A percentile compares a stretch with the other conserved stretches of the same genome.
phyloP scores from a whole-genome alignment of 768 basidiomycete genomes.

The Trametes cinnabarina region DNA sequence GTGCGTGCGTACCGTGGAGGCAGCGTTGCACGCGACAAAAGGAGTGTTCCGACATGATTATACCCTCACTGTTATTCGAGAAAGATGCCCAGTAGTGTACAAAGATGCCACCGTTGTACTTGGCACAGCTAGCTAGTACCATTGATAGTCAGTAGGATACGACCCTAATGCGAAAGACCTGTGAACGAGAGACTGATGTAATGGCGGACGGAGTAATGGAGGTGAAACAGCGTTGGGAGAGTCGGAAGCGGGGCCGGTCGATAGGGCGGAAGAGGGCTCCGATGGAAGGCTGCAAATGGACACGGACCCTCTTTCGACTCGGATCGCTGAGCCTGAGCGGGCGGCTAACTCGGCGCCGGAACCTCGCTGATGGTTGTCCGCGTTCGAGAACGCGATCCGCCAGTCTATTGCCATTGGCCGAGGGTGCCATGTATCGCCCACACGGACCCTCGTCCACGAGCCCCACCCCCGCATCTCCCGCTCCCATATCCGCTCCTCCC shows the following conservation, averaged over 20 bases:
- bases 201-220: slow-evolving; percentile 16
- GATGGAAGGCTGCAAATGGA: slow-evolving; percentile 10
- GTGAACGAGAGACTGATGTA: background rate
- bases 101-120: background rate
- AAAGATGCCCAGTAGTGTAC: background rate
- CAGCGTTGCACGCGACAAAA: too few relatives aligned
- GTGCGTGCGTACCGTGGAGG: too few relatives aligned
- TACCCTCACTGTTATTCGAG: too few relatives aligned
- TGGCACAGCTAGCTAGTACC: background rate
- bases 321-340: slow-evolving; percentile 22
- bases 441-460: too few relatives aligned
- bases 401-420: background rate
- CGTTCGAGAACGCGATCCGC: slow-evolving; percentile 16
- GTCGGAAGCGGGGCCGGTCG: slow-evolving; percentile 22
- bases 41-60: too few relatives aligned
- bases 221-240: slow-evolving; percentile 3
- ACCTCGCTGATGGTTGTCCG: slow-evolving; percentile 22
- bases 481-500: slow-evolving; percentile 60
- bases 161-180: too few relatives aligned
- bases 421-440: too few relatives aligned
- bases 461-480: too few relatives aligned
- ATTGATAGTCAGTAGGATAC: background rate
- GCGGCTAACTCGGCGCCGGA: slow-evolving; percentile 24
- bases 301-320: slow-evolving; percentile 8
- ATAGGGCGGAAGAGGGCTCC: slow-evolving; percentile 16